Conservation (phyloP, 257 asterid species). For the Salvia splendens region DNA sequence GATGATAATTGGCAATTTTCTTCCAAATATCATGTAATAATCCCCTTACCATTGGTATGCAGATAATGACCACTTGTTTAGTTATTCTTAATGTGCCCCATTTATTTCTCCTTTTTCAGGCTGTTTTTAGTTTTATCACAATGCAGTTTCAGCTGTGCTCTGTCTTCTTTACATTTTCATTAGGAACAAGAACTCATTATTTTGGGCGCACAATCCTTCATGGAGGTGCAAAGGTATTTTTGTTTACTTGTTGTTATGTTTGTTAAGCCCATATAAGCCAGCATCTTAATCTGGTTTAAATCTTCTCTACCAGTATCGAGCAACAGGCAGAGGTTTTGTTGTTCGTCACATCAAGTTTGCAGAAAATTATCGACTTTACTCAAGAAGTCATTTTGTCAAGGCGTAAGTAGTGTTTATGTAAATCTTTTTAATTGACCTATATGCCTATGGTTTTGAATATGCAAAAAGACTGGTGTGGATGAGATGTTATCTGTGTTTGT, state of each 20-base stretch:
- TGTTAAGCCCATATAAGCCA: conserved; percentile 16
- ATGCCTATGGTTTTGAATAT: conserved; percentile 7
- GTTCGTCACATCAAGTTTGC: conserved; percentile 97
- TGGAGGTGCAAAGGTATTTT: conserved; percentile 96
- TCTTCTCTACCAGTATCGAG: conserved; percentile 69
- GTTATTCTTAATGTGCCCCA: neutral
- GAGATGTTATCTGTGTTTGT: conserved; percentile 2
- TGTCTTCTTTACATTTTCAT: conserved; percentile 91
- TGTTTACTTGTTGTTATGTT: conserved; percentile 17
- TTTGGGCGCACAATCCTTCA: conserved; percentile 99
- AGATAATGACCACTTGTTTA: conserved; percentile 6
- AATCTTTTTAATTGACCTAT: conserved; percentile 18
- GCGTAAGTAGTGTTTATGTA: conserved; percentile 61
- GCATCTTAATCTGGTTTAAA: conserved; percentile 31
- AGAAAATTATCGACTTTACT: conserved; percentile 89
- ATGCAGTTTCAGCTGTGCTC: conserved; percentile 99
- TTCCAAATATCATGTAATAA: neutral
- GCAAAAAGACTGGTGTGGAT: conserved; percentile 7
- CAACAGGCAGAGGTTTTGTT: conserved; percentile 98
- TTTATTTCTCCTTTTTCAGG: conserved; percentile 52
- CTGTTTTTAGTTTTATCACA: conserved; percentile 88
- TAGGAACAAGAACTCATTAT: conserved; percentile 94
- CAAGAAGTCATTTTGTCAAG: conserved; percentile 96
- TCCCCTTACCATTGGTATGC: neutral
- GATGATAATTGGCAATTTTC: neutral